Percentiles rank a stretch among this genome's conserved stretches.
These are phyloP conservation scores for Naegleria gruberi DNA, from an alignment of 208 protist genomes.

Conservation along the genomic window DNA sequence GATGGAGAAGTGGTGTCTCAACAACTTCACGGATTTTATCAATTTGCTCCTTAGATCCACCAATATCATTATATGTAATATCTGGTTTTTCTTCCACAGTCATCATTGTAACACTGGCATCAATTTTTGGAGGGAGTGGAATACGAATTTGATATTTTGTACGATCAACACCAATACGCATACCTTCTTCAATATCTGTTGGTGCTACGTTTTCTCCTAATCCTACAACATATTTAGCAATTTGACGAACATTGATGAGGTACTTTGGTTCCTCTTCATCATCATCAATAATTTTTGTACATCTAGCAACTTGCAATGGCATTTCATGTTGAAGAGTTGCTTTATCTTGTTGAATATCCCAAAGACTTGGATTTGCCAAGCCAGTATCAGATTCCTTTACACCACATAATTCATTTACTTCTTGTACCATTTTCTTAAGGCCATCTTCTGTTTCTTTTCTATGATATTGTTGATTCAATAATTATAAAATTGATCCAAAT, in stretches of 20 bases:
- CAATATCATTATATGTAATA: constrained; percentile 99
- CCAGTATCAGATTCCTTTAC: constrained; percentile 99
- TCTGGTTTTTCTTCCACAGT: constrained; percentile 95
- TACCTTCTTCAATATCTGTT: constrained; percentile 99
- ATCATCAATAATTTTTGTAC: constrained; percentile 95
- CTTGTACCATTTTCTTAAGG: constrained; percentile 85
- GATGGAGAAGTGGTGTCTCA: constrained; percentile 97
- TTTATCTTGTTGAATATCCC: constrained; percentile 97
- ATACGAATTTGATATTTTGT: constrained; percentile 99
- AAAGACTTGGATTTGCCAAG: constrained; percentile 91
- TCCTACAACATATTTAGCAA: constrained; percentile 99
- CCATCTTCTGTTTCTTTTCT: constrained; percentile 91
- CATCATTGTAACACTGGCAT: constrained; percentile 99
- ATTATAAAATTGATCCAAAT: no score
- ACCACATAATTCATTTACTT: constrained; percentile 87
- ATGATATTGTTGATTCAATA: background rate
- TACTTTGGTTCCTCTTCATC: constrained; percentile 84
- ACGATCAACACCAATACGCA: constrained; percentile 97
- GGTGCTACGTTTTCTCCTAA: constrained; percentile 94
- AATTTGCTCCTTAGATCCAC: constrained; percentile 99
- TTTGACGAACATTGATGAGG: constrained; percentile 94
- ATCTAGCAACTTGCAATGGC: constrained; percentile 95
- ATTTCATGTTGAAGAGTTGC: constrained; percentile 90
- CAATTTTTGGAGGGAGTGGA: constrained; percentile 98
- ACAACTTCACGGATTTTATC: constrained; percentile 98